phyloP scores from a whole-genome alignment of 2,329 filamentous ascomycete genomes.

The Aureobasidium lini region DNA sequence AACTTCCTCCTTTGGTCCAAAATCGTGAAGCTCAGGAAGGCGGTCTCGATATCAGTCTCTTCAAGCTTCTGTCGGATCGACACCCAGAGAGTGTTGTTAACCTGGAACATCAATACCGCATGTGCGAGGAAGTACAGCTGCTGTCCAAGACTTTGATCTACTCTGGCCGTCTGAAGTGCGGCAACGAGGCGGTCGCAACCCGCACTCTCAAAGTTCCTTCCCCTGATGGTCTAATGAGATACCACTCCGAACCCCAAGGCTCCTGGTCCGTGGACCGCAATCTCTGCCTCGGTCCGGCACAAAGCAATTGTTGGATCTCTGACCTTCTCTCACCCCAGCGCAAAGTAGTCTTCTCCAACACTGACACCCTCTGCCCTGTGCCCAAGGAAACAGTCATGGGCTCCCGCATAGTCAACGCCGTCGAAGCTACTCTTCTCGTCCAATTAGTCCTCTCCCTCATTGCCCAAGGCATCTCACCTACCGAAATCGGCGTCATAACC shows the following conservation, averaged over 20 bases:
- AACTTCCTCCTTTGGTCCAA: conserved; percentile 87
- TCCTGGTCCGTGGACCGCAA: conserved; percentile 11
- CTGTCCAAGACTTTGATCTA: conserved; percentile 93
- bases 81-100: conserved; percentile 85
- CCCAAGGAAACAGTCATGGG: conserved; percentile 69
- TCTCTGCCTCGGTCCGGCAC: conserved; percentile 49
- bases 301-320: conserved; percentile 63
- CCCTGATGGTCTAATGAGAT: conserved; percentile 25
- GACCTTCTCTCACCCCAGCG: conserved; percentile 61
- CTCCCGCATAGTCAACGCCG: conserved; percentile 77
- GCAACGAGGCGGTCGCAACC: conserved; percentile 65
- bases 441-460: conserved; percentile 78
- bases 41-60: conserved; percentile 85
- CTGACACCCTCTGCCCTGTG: conserved; percentile 60
- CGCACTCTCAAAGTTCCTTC: conserved; percentile 60
- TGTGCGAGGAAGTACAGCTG: conserved; percentile 95
- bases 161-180: conserved; percentile 81
- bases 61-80: conserved; percentile 83
- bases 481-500: conserved; percentile 87
- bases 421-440: conserved; percentile 69
- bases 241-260: conserved; percentile 23
- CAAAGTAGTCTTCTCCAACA: conserved; percentile 84
- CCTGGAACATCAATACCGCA: conserved; percentile 92
- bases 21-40: conserved; percentile 81
- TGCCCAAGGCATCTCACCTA: conserved; percentile 62